A percentile compares a stretch with the other conserved stretches of the same genome.
phyloP scores from a whole-genome alignment of 2,329 filamentous ascomycete species.

The Colletotrichum sp. region DNA sequence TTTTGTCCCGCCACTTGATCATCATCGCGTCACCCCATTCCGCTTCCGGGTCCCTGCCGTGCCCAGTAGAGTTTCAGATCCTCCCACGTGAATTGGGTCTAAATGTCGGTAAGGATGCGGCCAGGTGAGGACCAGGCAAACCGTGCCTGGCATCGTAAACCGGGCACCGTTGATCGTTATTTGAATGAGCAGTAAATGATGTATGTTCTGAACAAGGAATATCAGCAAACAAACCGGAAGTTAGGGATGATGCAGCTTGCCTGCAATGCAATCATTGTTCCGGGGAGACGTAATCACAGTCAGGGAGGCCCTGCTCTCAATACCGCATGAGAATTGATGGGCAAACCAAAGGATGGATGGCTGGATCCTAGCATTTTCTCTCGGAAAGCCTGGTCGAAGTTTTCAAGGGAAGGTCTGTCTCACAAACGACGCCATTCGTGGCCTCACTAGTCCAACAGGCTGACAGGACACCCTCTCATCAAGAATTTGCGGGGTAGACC shows the following conservation, averaged over 20 bases:
- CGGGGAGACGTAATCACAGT: background rate
- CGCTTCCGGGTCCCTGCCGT: background rate
- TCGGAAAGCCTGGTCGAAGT: background rate
- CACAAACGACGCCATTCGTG: background rate
- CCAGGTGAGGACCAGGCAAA: background rate
- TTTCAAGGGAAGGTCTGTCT: background rate
- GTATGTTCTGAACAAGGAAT: background rate
- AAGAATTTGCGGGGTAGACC: background rate
- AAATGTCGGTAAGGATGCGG: background rate
- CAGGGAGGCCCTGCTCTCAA: background rate
- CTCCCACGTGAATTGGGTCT: background rate
- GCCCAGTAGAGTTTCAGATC: background rate
- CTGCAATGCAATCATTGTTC: background rate
- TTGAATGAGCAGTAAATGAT: background rate
- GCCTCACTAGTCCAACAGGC: background rate
- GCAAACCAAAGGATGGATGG: background rate
- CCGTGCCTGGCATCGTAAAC: background rate
- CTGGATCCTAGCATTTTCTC: background rate
- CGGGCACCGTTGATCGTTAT: background rate
- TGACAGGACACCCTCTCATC: background rate
- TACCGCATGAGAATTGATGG: background rate
- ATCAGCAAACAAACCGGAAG: background rate
- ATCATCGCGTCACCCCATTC: slow-evolving; percentile 10
- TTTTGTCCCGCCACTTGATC: slow-evolving; percentile 7
- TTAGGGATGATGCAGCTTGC: background rate